Evolutionary conservation across 768 basidiomycete species (phyloP).

Genomic region (Tylopilus cervinicoccineus): DNA sequence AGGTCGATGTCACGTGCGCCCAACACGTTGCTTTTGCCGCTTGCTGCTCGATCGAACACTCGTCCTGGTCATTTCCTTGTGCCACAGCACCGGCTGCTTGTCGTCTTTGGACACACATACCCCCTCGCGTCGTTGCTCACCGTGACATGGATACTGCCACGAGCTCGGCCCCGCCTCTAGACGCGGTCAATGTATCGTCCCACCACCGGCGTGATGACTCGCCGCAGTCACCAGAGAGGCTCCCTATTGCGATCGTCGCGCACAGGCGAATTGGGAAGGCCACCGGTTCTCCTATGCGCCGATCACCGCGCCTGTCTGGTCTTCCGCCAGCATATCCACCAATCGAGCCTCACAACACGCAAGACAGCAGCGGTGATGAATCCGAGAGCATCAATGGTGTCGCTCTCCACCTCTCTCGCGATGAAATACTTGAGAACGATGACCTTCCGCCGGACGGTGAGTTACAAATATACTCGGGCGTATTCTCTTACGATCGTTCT

Average conservation of each 20-base stretch:
- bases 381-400: slow-evolving; percentile 27
- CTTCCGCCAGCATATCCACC: slow-evolving; percentile 29
- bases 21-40: slow-evolving; percentile 26
- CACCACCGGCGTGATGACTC: slow-evolving; percentile 50
- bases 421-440: slow-evolving; percentile 50
- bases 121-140: neutral
- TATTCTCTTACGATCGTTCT: slow-evolving; percentile 8
- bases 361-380: slow-evolving; percentile 29
- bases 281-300: slow-evolving; percentile 37
- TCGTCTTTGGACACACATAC: neutral
- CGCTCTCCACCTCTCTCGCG: slow-evolving; percentile 29
- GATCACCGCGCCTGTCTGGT: slow-evolving; percentile 49
- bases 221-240: slow-evolving; percentile 50
- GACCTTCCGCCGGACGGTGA: slow-evolving; percentile 43
- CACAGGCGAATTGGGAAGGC: slow-evolving; percentile 28
- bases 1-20: slow-evolving; percentile 25
- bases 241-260: slow-evolving; percentile 34
- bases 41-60: slow-evolving; percentile 17
- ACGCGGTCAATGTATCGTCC: slow-evolving; percentile 40
- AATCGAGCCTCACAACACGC: slow-evolving; percentile 13
- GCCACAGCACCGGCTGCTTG: neutral
- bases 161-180: slow-evolving; percentile 30
- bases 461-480: slow-evolving; percentile 3
- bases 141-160: slow-evolving; percentile 19
- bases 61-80: neutral